phyloP scores from a whole-genome alignment of 1,284 basidiomycete genomes.

The Megacollybia platyphylla region DNA sequence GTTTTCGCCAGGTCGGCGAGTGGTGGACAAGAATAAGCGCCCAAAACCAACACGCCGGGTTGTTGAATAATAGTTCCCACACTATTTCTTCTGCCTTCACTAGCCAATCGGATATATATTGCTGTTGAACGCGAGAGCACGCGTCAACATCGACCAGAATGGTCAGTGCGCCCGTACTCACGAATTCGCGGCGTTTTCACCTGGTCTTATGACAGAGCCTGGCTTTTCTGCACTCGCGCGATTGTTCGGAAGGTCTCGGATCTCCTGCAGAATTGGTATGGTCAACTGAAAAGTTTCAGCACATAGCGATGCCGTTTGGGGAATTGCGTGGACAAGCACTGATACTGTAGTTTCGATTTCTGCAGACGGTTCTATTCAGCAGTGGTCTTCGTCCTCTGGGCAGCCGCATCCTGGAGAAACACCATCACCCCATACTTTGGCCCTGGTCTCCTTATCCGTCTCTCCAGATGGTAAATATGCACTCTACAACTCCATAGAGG shows the following conservation, averaged over 20 bases:
- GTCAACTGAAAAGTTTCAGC: slow-evolving; percentile 21
- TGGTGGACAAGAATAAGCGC: no score
- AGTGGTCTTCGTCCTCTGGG: slow-evolving; percentile 55
- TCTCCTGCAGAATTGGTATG: neutral
- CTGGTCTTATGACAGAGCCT: slow-evolving; percentile 37
- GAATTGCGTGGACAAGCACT: slow-evolving; percentile 58
- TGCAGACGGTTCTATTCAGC: slow-evolving; percentile 63
- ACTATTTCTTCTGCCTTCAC: no score
- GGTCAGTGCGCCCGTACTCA: no score
- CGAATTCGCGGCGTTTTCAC: no score
- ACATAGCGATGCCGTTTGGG: slow-evolving; percentile 78
- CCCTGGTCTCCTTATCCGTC: slow-evolving; percentile 59
- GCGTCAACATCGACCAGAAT: no score
- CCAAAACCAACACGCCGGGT: no score
- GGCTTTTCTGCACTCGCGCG: slow-evolving; percentile 56
- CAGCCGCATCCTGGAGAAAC: slow-evolving; percentile 34
- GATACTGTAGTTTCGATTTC: slow-evolving; percentile 59
- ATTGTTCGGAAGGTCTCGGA: slow-evolving; percentile 52
- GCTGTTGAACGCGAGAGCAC: no score
- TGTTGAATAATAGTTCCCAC: no score
- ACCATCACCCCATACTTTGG: slow-evolving; percentile 61
- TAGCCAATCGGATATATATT: no score
- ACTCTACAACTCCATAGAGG: slow-evolving; percentile 72
- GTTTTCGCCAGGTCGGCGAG: no score
- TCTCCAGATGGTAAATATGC: slow-evolving; percentile 49